phyloP scores from a whole-genome alignment of 768 basidiomycete genomes.

The Candolleomyces aberdarensis region DNA sequence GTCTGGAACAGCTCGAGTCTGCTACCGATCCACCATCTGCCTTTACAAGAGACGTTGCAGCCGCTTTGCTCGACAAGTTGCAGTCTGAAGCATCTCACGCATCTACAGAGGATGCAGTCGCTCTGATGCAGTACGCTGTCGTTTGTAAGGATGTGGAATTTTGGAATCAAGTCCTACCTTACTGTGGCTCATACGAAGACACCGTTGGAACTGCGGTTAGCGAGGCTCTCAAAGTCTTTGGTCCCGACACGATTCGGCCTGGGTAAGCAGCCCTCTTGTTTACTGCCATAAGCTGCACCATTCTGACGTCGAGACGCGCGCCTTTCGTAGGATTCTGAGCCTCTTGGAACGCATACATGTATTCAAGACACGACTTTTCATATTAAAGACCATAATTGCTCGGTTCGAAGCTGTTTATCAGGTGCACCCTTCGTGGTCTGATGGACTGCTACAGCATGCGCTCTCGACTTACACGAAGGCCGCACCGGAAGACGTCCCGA shows the following conservation, averaged over 20 bases:
- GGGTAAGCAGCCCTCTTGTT: not conserved
- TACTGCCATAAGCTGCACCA: not conserved
- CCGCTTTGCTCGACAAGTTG: constrained; percentile 12
- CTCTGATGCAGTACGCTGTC: not conserved
- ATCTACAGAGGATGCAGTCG: not conserved
- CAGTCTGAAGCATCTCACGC: not conserved
- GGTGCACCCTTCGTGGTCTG: not conserved
- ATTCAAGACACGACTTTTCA: not conserved
- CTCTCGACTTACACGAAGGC: not conserved
- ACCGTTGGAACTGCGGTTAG: not conserved
- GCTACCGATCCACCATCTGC: constrained; percentile 9
- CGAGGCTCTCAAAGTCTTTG: not conserved
- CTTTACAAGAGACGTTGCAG: constrained; percentile 13
- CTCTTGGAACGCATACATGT: not conserved
- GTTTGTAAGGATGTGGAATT: not conserved
- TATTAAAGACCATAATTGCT: not conserved
- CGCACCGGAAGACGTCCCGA: not conserved
- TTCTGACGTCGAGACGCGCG: not conserved
- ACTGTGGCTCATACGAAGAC: not conserved
- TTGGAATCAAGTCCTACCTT: not conserved
- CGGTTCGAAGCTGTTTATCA: not conserved
- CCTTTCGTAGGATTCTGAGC: not conserved
- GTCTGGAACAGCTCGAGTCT: constrained; percentile 17
- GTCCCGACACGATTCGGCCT: not conserved
- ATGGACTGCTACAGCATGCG: not conserved